These are phyloP conservation scores for Nitzschia sp. DNA, from an alignment of 108 stramenopile species.

Conservation along the genomic window DNA sequence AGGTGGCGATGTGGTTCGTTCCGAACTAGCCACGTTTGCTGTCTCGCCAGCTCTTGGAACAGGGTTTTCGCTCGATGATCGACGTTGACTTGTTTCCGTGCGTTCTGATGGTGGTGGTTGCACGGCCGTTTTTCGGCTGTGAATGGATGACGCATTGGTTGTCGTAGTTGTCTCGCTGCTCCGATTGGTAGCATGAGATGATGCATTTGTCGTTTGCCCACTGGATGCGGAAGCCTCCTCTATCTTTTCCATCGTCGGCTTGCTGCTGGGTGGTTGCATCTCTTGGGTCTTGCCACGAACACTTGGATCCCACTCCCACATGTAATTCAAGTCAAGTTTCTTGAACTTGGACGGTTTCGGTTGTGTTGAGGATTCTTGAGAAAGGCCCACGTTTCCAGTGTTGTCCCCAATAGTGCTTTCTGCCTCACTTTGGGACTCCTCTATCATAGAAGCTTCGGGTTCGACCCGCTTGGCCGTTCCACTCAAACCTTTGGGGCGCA, in stretches of 20 bases:
- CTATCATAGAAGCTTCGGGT: slow-evolving; percentile 32
- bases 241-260: background rate
- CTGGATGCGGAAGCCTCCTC: background rate
- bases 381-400: background rate
- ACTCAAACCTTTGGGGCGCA: slow-evolving; percentile 29
- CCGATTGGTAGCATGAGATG: background rate
- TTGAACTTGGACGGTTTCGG: slow-evolving; percentile 42
- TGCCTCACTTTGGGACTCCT: slow-evolving; percentile 31
- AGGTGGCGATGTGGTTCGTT: background rate
- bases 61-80: too few relatives aligned
- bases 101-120: background rate
- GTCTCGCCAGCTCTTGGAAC: too few relatives aligned
- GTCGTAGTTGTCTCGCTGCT: background rate
- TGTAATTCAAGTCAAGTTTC: slow-evolving; percentile 83
- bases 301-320: slow-evolving; percentile 85
- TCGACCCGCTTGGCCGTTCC: slow-evolving; percentile 45
- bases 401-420: background rate
- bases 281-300: slow-evolving; percentile 21
- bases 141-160: background rate
- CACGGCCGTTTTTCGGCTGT: background rate
- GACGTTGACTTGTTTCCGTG: background rate
- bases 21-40: too few relatives aligned
- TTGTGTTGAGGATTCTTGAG: background rate
- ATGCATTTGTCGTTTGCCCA: slow-evolving; percentile 1
- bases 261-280: background rate